A percentile compares a stretch with the other conserved stretches of the same genome.
Evolutionary conservation across 2,329 filamentous ascomycete genomes (phyloP).

Genomic region (Diaporthe citriasiana): DNA sequence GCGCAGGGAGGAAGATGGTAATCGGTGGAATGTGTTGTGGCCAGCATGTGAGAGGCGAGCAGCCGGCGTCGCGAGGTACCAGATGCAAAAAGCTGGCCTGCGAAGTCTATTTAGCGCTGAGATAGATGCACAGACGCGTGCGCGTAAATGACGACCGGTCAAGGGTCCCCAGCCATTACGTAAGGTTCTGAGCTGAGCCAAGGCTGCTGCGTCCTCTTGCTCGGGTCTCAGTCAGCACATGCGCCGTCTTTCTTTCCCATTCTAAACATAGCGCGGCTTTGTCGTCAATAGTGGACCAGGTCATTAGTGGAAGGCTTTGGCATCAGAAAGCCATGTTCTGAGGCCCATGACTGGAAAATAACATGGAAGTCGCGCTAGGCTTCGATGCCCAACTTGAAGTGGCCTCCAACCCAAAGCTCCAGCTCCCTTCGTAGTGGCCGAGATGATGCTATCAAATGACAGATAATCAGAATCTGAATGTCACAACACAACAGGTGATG

Average conservation of each 20-base stretch:
- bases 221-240: not conserved
- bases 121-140: slow-evolving; percentile 31
- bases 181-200: not conserved
- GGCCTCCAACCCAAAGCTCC: too few species aligned
- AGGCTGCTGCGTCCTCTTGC: not conserved
- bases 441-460: too few species aligned
- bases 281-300: too few species aligned
- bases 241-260: not conserved
- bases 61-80: not conserved
- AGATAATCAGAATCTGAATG: too few species aligned
- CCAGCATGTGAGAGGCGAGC: slow-evolving; percentile 1
- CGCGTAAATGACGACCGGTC: slow-evolving; percentile 10
- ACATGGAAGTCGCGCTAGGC: too few species aligned
- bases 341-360: too few species aligned
- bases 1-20: not conserved
- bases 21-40: not conserved
- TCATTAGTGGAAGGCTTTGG: too few species aligned
- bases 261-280: too few species aligned
- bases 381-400: too few species aligned
- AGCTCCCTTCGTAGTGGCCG: too few species aligned
- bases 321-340: too few species aligned
- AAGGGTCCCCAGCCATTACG: not conserved
- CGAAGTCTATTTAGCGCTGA: slow-evolving; percentile 28
- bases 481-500: too few species aligned
- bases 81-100: slow-evolving; percentile 5